Percentiles rank a stretch among this genome's conserved stretches.
Conservation (phyloP, 2,329 filamentous ascomycete genomes). For the Beauveria sp. region DNA sequence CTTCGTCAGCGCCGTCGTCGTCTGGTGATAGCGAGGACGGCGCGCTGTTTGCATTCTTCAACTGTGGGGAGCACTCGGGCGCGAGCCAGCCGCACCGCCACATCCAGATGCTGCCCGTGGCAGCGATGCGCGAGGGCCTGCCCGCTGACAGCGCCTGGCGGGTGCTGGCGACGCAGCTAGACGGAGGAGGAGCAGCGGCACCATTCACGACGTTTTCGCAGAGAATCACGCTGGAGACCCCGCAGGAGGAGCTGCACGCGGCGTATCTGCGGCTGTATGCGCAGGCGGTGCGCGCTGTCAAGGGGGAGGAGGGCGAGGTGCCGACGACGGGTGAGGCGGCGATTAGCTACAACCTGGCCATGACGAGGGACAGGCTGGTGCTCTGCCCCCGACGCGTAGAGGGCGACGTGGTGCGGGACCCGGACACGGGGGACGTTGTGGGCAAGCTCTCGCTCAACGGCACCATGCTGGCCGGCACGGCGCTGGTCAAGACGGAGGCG, state of each 20-base stretch:
- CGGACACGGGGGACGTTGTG: slow-evolving; percentile 25
- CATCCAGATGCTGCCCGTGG: slow-evolving; percentile 61
- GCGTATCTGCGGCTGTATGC: slow-evolving; percentile 42
- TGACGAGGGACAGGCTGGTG: slow-evolving; percentile 46
- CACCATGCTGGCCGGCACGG: slow-evolving; percentile 56
- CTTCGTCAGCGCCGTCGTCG: neutral
- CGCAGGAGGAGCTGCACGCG: slow-evolving; percentile 28
- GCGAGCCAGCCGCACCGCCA: slow-evolving; percentile 67
- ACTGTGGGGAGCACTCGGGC: slow-evolving; percentile 59
- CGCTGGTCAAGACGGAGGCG: slow-evolving; percentile 49
- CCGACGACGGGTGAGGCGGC: slow-evolving; percentile 31
- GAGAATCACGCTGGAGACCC: slow-evolving; percentile 26
- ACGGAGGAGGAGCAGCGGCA: slow-evolving; percentile 14
- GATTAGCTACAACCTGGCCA: slow-evolving; percentile 58
- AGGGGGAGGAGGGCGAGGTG: slow-evolving; percentile 6
- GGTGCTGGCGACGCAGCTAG: slow-evolving; percentile 37
- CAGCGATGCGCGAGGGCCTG: slow-evolving; percentile 51
- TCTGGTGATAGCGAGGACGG: slow-evolving; percentile 20
- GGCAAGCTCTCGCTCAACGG: slow-evolving; percentile 49
- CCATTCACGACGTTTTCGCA: slow-evolving; percentile 41
- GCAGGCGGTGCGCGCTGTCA: slow-evolving; percentile 33
- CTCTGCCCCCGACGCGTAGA: slow-evolving; percentile 48
- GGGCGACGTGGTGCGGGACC: slow-evolving; percentile 28
- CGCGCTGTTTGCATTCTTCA: slow-evolving; percentile 58
- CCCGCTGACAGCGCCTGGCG: slow-evolving; percentile 32